Conservation (phyloP, 257 asterid species). For the Parsonsia alboflavescens region DNA sequence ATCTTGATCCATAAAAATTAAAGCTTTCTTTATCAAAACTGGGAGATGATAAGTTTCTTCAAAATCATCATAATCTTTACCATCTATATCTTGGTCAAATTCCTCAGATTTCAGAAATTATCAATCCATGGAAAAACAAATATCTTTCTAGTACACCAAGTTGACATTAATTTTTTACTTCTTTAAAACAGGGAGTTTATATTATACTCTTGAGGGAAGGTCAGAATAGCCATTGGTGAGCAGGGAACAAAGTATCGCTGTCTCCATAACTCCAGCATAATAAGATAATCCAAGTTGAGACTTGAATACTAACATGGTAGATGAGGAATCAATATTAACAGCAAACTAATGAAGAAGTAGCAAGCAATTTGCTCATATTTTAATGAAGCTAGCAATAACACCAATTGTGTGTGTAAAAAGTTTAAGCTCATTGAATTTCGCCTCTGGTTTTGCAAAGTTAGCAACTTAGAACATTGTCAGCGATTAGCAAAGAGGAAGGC, state of each 20-base stretch:
- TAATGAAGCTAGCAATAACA: neutral
- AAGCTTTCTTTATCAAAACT: neutral
- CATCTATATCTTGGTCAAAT: neutral
- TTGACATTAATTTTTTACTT: neutral
- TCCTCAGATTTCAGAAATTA: neutral
- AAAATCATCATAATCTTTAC: neutral
- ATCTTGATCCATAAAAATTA: neutral
- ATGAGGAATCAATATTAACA: neutral
- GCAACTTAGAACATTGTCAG: neutral
- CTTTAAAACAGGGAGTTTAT: neutral
- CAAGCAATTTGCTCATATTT: neutral
- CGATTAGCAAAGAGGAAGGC: neutral
- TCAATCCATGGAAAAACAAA: neutral
- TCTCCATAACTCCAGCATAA: conserved; percentile 14
- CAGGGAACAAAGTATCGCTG: conserved; percentile 6
- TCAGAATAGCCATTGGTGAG: neutral
- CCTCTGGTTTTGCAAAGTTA: neutral
- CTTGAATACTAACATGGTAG: neutral
- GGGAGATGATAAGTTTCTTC: neutral
- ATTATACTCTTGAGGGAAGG: neutral
- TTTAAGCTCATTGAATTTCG: no score
- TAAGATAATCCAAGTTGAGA: conserved; percentile 9
- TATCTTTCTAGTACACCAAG: neutral
- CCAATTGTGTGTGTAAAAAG: neutral
- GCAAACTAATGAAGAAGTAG: neutral